A percentile compares a stretch with the other conserved stretches of the same genome.
Conservation (phyloP, 768 basidiomycete species). For the Trametes cubensis region DNA sequence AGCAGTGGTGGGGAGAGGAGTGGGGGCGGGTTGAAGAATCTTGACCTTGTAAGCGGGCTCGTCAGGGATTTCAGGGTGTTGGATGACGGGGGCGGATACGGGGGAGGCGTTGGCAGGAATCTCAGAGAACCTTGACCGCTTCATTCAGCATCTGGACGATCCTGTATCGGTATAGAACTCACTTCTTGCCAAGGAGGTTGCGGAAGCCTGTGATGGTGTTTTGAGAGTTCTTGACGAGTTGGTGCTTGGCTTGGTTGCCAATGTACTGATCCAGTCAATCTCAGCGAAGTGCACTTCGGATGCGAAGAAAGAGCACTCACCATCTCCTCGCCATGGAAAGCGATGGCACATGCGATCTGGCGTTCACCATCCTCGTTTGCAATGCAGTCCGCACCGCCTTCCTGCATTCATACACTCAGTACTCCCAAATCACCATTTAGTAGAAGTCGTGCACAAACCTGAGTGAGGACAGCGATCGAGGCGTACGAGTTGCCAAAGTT, state of each 20-base stretch:
- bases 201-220: conserved; percentile 97
- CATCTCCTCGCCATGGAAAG: conserved; percentile 90
- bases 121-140: conserved; percentile 68
- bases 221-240: conserved; percentile 91
- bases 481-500: conserved; percentile 97
- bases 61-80: conserved; percentile 71
- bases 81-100: conserved; percentile 71
- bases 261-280: conserved; percentile 68
- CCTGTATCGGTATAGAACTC: conserved; percentile 27
- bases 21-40: conserved; percentile 76
- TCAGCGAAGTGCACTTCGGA: background rate
- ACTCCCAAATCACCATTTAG: background rate
- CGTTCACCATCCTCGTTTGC: conserved; percentile 99
- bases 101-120: conserved; percentile 55
- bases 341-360: conserved; percentile 93
- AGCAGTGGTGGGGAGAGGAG: conserved; percentile 55
- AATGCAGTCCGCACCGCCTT: conserved; percentile 91
- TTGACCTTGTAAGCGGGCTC: conserved; percentile 85
- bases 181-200: conserved; percentile 92
- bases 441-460: conserved; percentile 51
- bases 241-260: conserved; percentile 91
- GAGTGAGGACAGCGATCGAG: conserved; percentile 93
- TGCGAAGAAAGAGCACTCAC: conserved; percentile 48
- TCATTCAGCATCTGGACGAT: background rate
- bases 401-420: conserved; percentile 47